phyloP scores from a whole-genome alignment of 495 filamentous ascomycete species.

The Pyronema omphalodes region DNA sequence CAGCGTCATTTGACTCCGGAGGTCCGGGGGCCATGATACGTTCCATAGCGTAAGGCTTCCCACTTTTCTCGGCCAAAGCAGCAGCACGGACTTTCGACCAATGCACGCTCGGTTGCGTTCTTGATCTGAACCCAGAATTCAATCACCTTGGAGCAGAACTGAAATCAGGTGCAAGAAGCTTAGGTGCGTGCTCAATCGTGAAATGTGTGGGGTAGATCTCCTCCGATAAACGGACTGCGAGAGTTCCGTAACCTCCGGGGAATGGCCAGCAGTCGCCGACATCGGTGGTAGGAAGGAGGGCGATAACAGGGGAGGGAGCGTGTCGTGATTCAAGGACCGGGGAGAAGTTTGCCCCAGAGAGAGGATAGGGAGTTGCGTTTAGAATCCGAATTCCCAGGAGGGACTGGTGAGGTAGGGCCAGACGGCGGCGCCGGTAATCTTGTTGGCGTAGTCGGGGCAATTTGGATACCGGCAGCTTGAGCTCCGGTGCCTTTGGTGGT shows the following conservation, averaged over 20 bases:
- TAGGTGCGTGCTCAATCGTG: constrained; percentile 44
- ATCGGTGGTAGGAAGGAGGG: constrained; percentile 39
- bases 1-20: not conserved
- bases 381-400: constrained; percentile 7
- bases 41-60: not conserved
- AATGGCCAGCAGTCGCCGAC: constrained; percentile 52
- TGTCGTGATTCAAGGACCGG: constrained; percentile 19
- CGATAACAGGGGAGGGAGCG: constrained; percentile 26
- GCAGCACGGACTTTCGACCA: not conserved
- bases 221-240: constrained; percentile 32
- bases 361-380: not conserved
- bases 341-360: not conserved
- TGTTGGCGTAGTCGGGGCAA: constrained; percentile 19
- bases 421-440: constrained; percentile 13
- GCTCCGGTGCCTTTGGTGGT: not conserved
- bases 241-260: constrained; percentile 13
- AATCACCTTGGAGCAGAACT: constrained; percentile 38
- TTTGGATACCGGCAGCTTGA: not conserved
- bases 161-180: constrained; percentile 34
- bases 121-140: constrained; percentile 39
- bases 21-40: not conserved
- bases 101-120: constrained; percentile 12
- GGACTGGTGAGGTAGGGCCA: constrained; percentile 17
- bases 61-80: not conserved
- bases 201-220: constrained; percentile 36